Base-by-base conservation (phyloP, 1,284 basidiomycete genomes). In the Meira nashicola region DNA sequence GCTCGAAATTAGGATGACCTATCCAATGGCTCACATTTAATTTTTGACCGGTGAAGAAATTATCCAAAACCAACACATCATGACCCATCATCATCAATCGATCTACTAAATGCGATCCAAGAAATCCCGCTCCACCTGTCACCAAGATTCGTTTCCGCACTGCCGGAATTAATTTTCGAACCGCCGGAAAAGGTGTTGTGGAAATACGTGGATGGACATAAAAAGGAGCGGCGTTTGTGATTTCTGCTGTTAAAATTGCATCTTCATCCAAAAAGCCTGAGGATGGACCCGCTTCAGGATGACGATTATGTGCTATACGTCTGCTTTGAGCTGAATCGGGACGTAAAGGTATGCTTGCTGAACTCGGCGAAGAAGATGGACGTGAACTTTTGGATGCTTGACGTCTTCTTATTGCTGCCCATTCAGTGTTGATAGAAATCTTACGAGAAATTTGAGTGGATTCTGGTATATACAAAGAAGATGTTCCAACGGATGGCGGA, bases 11-110 rank as follows among this genome's bases (percentile, higher is more conserved):
- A 62, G 94, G 94, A 80, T 98, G 94, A 2, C 94, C 94, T 64
- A 92, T 84, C 80, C 80, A 80, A 41, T 79, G 78, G 8, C 73
- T 66, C 2, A 96, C 86, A 54, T 92, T 93, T 38, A 90, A 92
- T 80, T 93, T 93, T 56, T 89, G 90, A 19, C 94, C 94, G 21
- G 93, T 96, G 82, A 97, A 97, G 80, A 97, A 97, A 82, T 96
- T 96, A 82, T 97, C 94, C 57, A 97, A 81, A 59, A 97, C 94
- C 8, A 91, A 92, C 67, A 97, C 92, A 79, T 97, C 93, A 80
- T 97, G 94, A 19, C 94, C 94, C 66, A 96, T 86, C 66, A 96
- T 85, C 91, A 98, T 94, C 62, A 97, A 85, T 56, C 94, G 87
- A 82, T 98, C 94, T 17, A 80, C 80, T 5, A 98, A 86, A 82